Evolutionary conservation across 1,284 basidiomycete species (phyloP).

Genomic region (Macrocystidia cucumis): DNA sequence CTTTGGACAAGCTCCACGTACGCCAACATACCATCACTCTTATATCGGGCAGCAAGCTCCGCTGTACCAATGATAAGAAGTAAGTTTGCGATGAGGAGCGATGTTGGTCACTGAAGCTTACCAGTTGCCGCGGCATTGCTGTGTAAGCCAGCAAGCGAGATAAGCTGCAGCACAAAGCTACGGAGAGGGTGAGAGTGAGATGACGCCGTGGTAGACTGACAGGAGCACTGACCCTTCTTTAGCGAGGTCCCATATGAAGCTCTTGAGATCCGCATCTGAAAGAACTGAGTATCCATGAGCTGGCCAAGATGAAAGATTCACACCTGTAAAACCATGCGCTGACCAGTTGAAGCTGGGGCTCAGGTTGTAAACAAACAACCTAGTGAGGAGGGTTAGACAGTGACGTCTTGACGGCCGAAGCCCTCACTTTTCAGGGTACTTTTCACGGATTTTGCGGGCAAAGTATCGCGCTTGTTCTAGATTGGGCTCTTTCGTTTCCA

Average conservation of each 20-base stretch:
- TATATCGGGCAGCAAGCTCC: conserved; percentile 70
- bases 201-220: conserved; percentile 2
- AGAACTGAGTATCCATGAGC: not conserved
- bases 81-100: not conserved
- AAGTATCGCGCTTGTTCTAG: conserved; percentile 77
- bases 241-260: conserved; percentile 87
- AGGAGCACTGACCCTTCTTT: conserved; percentile 64
- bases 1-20: conserved; percentile 81
- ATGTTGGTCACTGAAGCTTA: conserved; percentile 22
- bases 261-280: conserved; percentile 67
- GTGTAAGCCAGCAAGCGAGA: conserved; percentile 86
- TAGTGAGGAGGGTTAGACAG: too few species aligned
- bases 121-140: conserved; percentile 78
- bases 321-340: conserved; percentile 75
- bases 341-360: conserved; percentile 95
- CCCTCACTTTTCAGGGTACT: conserved; percentile 64
- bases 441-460: conserved; percentile 67
- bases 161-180: conserved; percentile 78
- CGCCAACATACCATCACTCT: conserved; percentile 82
- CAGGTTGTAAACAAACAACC: conserved; percentile 90
- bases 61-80: conserved; percentile 29
- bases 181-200: conserved; percentile 5
- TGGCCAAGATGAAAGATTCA: conserved; percentile 9
- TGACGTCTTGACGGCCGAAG: too few species aligned
- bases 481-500: conserved; percentile 86